Conservation (phyloP, 2,329 filamentous ascomycete species). For the Fusarium sp. region DNA sequence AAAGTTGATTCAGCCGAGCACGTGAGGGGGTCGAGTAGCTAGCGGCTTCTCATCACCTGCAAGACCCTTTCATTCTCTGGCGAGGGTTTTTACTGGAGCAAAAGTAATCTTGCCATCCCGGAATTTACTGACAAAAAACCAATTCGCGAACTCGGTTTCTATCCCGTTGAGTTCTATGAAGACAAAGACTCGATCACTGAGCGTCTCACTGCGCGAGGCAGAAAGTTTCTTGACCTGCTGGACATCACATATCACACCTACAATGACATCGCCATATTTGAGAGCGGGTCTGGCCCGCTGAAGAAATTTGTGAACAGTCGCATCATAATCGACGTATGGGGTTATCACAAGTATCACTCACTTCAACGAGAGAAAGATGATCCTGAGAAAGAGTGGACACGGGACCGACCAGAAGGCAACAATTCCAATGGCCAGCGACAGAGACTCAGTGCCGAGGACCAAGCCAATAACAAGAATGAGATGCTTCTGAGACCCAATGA, state of each 20-base stretch:
- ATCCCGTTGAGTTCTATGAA: conserved; percentile 49
- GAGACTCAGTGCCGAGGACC: conserved; percentile 47
- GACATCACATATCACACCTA: conserved; percentile 55
- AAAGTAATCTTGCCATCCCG: conserved; percentile 44
- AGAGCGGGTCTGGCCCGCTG: conserved; percentile 18
- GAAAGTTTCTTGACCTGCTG: conserved; percentile 54
- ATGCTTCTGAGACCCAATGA: conserved; percentile 53
- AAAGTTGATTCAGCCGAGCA: conserved; percentile 51
- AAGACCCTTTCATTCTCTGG: conserved; percentile 54
- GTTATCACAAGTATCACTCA: conserved; percentile 55
- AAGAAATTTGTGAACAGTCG: conserved; percentile 54
- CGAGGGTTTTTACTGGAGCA: conserved; percentile 54
- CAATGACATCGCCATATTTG: conserved; percentile 52
- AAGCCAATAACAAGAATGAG: conserved; percentile 51
- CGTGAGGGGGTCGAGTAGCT: conserved; percentile 8
- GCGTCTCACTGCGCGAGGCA: conserved; percentile 49
- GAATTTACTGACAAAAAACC: conserved; percentile 54
- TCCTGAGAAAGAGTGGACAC: neutral
- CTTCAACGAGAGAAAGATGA: conserved; percentile 47
- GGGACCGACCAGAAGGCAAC: conserved; percentile 2
- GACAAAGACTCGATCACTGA: conserved; percentile 43
- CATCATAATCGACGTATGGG: conserved; percentile 53
- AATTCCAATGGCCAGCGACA: conserved; percentile 24
- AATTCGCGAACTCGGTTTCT: conserved; percentile 52
- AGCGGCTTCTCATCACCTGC: conserved; percentile 42